Conservation (phyloP, 495 filamentous ascomycete genomes). For the Evernia prunastri region DNA sequence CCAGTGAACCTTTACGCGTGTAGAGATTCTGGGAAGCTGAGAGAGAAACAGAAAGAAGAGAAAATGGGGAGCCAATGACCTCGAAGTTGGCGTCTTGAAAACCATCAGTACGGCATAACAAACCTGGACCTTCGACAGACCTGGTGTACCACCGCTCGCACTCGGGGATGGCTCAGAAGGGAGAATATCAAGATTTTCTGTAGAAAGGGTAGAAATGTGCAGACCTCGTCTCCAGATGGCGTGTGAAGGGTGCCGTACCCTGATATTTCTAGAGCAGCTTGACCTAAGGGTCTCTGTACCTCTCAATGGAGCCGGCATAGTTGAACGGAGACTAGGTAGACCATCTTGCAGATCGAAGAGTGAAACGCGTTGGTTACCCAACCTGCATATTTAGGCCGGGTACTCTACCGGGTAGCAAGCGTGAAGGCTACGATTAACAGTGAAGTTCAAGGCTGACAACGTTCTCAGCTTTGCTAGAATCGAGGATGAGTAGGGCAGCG, state of each 20-base stretch:
- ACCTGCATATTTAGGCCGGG: not conserved
- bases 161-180: not conserved
- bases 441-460: no score
- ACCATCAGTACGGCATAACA: not conserved
- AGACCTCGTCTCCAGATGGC: conserved; percentile 17
- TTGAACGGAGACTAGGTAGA: not conserved
- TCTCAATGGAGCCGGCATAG: conserved; percentile 12
- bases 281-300: not conserved
- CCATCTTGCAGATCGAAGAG: not conserved
- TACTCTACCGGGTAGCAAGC: conserved; percentile 2
- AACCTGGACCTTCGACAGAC: conserved; percentile 14
- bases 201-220: conserved; percentile 9
- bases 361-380: not conserved
- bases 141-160: conserved; percentile 18
- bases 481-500: no score
- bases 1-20: conserved; percentile 82
- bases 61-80: conserved; percentile 81
- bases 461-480: no score
- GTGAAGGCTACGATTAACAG: not conserved
- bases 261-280: not conserved
- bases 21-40: conserved; percentile 90
- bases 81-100: conserved; percentile 83
- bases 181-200: conserved; percentile 10
- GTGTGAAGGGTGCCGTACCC: not conserved
- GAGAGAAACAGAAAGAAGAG: conserved; percentile 83